Evolutionary conservation across 2,329 filamentous ascomycete species (phyloP).

Genomic region (Aotearoamyces nothofagi): DNA sequence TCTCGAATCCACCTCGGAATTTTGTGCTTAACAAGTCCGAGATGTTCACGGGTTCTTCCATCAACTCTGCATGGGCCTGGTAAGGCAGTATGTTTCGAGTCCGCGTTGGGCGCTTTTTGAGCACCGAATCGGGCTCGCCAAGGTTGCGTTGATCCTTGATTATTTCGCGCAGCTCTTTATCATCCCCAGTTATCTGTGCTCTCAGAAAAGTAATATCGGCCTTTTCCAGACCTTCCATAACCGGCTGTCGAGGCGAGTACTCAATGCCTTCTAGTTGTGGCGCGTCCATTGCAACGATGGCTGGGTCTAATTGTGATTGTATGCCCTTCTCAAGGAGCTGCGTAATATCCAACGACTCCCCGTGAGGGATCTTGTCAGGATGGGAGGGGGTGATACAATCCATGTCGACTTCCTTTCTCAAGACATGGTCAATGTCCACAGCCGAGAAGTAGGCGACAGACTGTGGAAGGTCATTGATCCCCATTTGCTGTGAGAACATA

Average conservation of each 20-base stretch:
- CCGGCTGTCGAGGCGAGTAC: conserved; percentile 58
- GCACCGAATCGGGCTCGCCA: conserved; percentile 2
- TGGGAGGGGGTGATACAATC: conserved; percentile 90
- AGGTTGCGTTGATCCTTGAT: conserved; percentile 33
- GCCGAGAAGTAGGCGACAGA: conserved; percentile 92
- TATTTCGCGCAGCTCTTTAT: conserved; percentile 60
- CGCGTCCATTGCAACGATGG: conserved; percentile 35
- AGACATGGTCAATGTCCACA: conserved; percentile 83
- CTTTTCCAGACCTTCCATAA: conserved; percentile 60
- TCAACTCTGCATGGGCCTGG: conserved; percentile 10
- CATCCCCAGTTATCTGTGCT: conserved; percentile 67
- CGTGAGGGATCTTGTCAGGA: conserved; percentile 58
- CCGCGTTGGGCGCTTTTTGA: conserved; percentile 7
- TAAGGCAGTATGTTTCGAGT: conserved; percentile 12
- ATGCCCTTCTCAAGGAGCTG: conserved; percentile 61
- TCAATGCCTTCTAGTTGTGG: conserved; percentile 45
- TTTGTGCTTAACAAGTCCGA: conserved; percentile 9
- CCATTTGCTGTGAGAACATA: conserved; percentile 95
- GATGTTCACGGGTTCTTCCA: conserved; percentile 12
- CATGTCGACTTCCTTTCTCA: conserved; percentile 98
- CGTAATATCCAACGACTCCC: conserved; percentile 74
- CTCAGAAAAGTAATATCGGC: conserved; percentile 48
- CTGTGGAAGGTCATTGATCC: conserved; percentile 88
- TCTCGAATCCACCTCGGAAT: conserved; percentile 8
- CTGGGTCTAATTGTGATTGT: conserved; percentile 52